Percentiles rank a stretch among this genome's conserved stretches.
Evolutionary conservation across 139 green algal species (phyloP).

Genomic region (Auxenochlorella protothecoides): DNA sequence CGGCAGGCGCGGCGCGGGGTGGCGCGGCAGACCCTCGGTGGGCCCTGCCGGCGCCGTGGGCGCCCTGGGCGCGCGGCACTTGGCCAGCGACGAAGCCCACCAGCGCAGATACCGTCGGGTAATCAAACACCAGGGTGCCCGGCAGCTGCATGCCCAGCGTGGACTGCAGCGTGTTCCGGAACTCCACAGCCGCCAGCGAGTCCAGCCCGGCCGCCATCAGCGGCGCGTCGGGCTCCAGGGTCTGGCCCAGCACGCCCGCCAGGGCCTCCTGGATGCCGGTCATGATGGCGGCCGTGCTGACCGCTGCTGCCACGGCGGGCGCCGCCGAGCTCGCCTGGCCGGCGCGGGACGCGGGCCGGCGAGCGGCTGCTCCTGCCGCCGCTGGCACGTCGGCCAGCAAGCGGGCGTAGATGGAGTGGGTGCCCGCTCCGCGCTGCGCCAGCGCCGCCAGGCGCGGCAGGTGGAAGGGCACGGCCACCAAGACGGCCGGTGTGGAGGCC

Average conservation of each 20-base stretch:
- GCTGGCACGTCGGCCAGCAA: too few relatives aligned
- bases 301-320: neutral
- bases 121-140: conserved; percentile 58
- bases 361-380: too few relatives aligned
- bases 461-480: conserved; percentile 24
- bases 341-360: too few relatives aligned
- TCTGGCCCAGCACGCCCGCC: conserved; percentile 8
- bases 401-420: too few relatives aligned
- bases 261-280: conserved; percentile 14
- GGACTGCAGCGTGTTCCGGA: conserved; percentile 31
- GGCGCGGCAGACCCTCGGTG: too few relatives aligned
- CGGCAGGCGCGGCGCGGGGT: neutral
- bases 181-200: conserved; percentile 41
- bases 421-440: too few relatives aligned
- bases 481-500: conserved; percentile 5
- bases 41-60: too few relatives aligned
- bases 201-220: conserved; percentile 48
- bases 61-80: conserved; percentile 4
- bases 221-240: conserved; percentile 8
- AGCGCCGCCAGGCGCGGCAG: conserved; percentile 24
- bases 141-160: conserved; percentile 39
- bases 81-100: conserved; percentile 1
- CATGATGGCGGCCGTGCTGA: neutral
- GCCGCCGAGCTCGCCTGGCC: neutral
- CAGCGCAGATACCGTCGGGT: conserved; percentile 32